phyloP scores from a whole-genome alignment of 345 rosid species.

The Citrus sinensis region DNA sequence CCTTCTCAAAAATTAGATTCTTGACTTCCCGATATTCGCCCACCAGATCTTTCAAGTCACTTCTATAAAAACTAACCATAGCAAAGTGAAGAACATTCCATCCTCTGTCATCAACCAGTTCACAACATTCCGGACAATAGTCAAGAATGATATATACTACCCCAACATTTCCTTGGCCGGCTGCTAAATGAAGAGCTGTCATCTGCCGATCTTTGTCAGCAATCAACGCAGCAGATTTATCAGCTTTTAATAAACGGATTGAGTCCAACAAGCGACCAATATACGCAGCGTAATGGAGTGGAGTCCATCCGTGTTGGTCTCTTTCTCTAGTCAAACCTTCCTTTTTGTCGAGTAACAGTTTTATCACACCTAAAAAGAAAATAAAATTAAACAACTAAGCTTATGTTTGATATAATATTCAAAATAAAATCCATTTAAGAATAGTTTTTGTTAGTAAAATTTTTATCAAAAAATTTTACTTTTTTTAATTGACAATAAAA shows the following conservation, averaged over 20 bases:
- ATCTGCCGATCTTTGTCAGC: not conserved
- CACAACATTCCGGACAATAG: not conserved
- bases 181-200: constrained; percentile 1
- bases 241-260: not conserved
- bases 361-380: too few relatives aligned
- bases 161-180: not conserved
- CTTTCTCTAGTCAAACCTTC: not conserved
- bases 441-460: too few relatives aligned
- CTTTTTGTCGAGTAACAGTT: not conserved
- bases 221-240: not conserved
- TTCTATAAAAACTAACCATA: not conserved
- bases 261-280: not conserved
- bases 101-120: not conserved
- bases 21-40: fast-evolving
- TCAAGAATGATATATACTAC: fast-evolving
- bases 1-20: not conserved
- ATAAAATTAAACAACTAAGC: not conserved
- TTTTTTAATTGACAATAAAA: too few relatives aligned
- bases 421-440: too few relatives aligned
- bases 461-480: too few relatives aligned
- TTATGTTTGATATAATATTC: too few relatives aligned
- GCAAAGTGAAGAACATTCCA: constrained; percentile 8
- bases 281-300: not conserved
- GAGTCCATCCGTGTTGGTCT: not conserved
- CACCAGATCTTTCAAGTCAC: fast-evolving